phyloP scores from a whole-genome alignment of 2,329 filamentous ascomycete species.

The Trichoderma sp. region DNA sequence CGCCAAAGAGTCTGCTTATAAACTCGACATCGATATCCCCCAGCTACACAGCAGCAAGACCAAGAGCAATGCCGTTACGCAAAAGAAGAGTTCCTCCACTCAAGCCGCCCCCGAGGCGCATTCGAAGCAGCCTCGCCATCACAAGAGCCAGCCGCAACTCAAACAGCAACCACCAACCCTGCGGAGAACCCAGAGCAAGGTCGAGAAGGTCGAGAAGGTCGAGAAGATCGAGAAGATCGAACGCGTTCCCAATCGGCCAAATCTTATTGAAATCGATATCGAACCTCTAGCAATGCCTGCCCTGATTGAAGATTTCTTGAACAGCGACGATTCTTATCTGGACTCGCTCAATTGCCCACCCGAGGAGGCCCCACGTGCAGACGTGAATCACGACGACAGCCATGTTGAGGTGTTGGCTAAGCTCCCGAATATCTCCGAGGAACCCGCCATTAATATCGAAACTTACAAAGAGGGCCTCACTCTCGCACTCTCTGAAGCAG shows the following conservation, averaged over 20 bases:
- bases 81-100: conserved; percentile 13
- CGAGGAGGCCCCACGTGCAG: conserved; percentile 27
- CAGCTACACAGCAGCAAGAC: conserved; percentile 1
- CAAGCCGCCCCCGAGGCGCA: conserved; percentile 24
- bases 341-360: conserved; percentile 28
- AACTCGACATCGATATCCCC: conserved; percentile 24
- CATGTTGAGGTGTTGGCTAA: conserved; percentile 27
- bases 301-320: conserved; percentile 22
- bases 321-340: conserved; percentile 28
- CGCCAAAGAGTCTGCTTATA: conserved; percentile 22
- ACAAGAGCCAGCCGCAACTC: conserved; percentile 54
- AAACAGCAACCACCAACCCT: conserved; percentile 42
- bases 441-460: conserved; percentile 26
- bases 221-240: conserved; percentile 29
- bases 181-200: conserved; percentile 45
- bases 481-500: conserved; percentile 42
- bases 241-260: neutral
- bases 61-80: conserved; percentile 19
- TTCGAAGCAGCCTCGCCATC: conserved; percentile 43
- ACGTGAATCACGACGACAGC: conserved; percentile 27
- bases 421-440: conserved; percentile 33
- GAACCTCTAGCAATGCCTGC: conserved; percentile 3
- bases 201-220: conserved; percentile 34
- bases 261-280: neutral
- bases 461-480: conserved; percentile 27